A percentile compares a stretch with the other conserved stretches of the same genome.
Evolutionary conservation across 2,329 filamentous ascomycete species (phyloP).

Genomic region (Fulvia fulva): DNA sequence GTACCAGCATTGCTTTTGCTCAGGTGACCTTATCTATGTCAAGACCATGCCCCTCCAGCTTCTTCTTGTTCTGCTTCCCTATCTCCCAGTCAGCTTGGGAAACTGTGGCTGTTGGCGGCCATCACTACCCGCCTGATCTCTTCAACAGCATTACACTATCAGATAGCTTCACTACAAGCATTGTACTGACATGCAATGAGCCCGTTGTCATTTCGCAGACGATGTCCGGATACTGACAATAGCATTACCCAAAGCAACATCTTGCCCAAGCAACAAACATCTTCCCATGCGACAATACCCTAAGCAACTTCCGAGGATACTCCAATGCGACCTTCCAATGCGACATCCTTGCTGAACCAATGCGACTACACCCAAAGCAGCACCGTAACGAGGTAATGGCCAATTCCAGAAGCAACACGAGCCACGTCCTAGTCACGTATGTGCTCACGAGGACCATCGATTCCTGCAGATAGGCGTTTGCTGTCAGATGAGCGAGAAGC

Average conservation of each 20-base stretch:
- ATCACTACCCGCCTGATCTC: neutral
- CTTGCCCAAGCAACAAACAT: neutral
- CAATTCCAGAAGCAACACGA: neutral
- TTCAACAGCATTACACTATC: neutral
- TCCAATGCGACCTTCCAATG: neutral
- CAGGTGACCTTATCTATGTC: conserved; percentile 1
- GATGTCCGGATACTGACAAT: neutral
- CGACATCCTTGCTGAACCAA: neutral
- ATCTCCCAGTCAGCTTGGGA: neutral
- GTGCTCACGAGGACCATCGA: neutral
- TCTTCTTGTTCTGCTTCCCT: neutral
- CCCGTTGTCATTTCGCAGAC: neutral
- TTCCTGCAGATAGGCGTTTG: no score
- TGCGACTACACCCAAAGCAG: neutral
- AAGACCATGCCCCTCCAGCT: neutral
- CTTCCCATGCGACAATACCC: neutral
- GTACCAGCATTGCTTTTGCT: neutral
- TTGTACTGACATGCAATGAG: neutral
- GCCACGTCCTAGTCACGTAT: neutral
- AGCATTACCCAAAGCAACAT: neutral
- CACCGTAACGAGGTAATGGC: neutral
- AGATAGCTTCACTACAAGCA: neutral
- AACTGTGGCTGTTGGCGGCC: neutral
- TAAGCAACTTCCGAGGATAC: neutral
- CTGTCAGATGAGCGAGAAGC: neutral